Evolutionary conservation across 2,329 filamentous ascomycete species (phyloP).

Genomic region (Cytospora piceae): DNA sequence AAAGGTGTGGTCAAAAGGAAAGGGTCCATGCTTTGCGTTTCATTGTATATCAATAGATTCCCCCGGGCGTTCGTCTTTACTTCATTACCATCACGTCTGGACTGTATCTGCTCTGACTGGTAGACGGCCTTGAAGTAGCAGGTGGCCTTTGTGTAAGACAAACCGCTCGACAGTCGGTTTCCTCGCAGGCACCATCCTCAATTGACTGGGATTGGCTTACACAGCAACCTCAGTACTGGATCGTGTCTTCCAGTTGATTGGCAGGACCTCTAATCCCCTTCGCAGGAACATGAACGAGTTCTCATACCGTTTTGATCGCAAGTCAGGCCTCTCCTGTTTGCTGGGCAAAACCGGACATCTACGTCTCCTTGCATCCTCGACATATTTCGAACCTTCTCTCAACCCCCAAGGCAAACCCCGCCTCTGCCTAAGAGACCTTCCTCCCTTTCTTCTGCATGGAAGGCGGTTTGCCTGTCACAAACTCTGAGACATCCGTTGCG

Average conservation of each 20-base stretch:
- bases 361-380: neutral
- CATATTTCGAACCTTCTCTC: neutral
- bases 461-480: conserved; percentile 24
- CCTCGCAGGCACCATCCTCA: neutral
- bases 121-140: neutral
- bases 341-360: neutral
- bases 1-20: conserved; percentile 23
- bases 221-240: neutral
- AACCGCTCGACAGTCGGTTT: neutral
- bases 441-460: neutral
- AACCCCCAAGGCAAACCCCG: neutral
- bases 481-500: conserved; percentile 13
- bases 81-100: conserved; percentile 5
- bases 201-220: neutral
- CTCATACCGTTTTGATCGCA: conserved; percentile 17
- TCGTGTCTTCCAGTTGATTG: neutral
- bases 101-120: neutral
- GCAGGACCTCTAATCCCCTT: neutral
- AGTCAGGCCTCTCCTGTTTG: conserved; percentile 5
- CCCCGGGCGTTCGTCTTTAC: conserved; percentile 25
- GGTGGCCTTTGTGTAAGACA: neutral
- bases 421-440: neutral
- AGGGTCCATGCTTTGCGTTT: conserved; percentile 10
- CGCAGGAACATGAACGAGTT: neutral
- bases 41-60: conserved; percentile 26